These are phyloP conservation scores for Cyberlindnera nakhonratchasimensis DNA, from an alignment of 805 yeast genomes.

Conservation along the genomic window DNA sequence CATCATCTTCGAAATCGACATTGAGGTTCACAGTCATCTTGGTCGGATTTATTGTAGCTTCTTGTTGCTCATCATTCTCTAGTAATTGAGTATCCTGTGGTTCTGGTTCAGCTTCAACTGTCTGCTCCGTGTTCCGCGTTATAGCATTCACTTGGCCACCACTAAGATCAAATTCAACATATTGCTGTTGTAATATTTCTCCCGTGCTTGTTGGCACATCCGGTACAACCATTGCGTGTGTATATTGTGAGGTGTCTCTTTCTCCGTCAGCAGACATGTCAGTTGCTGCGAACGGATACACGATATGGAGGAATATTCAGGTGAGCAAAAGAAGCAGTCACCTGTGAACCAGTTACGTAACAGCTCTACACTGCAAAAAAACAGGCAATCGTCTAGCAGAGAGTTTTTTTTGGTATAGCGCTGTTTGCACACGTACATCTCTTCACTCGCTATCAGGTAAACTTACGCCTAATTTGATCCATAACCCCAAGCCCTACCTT, in stretches of 20 bases:
- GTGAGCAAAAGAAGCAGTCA: too few relatives aligned
- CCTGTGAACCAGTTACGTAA: too few relatives aligned
- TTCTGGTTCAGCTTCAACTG: neutral
- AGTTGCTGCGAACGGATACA: too few relatives aligned
- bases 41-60: neutral
- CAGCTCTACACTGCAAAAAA: too few relatives aligned
- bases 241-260: neutral
- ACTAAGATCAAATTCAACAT: slow-evolving; percentile 36
- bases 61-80: neutral
- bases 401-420: too few relatives aligned
- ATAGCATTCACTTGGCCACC: slow-evolving; percentile 7
- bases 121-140: neutral
- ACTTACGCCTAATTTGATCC: too few relatives aligned
- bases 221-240: neutral
- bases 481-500: too few relatives aligned
- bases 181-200: slow-evolving; percentile 16
- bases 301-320: too few relatives aligned
- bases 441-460: too few relatives aligned
- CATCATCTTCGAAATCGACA: slow-evolving; percentile 35
- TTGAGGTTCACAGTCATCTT: slow-evolving; percentile 5
- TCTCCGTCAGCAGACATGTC: too few relatives aligned
- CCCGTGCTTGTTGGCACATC: neutral
- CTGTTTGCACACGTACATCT: too few relatives aligned
- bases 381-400: too few relatives aligned
- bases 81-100: neutral